phyloP scores from a whole-genome alignment of 2,329 filamentous ascomycete species.

The Allantophomopsis lycopodina region DNA sequence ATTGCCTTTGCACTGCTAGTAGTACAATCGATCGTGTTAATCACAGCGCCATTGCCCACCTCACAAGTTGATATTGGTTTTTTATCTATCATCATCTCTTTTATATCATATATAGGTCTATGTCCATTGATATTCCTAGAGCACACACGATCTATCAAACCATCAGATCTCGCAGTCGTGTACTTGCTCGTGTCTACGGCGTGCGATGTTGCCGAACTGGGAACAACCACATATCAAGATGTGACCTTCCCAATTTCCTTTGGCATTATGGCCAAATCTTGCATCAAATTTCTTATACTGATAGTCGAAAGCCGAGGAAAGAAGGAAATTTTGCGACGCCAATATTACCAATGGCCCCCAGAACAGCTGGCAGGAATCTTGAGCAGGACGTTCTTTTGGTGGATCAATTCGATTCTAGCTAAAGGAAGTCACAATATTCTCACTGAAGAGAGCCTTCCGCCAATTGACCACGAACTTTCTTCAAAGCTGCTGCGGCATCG shows the following conservation, averaged over 20 bases:
- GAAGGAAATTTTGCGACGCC: background rate
- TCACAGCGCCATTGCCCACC: background rate
- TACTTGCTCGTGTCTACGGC: constrained; percentile 1
- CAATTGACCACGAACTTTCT: background rate
- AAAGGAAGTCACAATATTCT: constrained; percentile 1
- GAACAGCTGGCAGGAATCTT: background rate
- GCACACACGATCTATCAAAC: constrained; percentile 2
- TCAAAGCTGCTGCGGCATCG: background rate
- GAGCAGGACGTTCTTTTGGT: constrained; percentile 1
- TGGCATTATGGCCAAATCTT: too few relatives aligned
- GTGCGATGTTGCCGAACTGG: constrained; percentile 4
- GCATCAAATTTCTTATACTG: background rate
- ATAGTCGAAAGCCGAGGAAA: background rate
- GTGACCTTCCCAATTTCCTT: background rate
- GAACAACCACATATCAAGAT: background rate
- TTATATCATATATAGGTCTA: background rate
- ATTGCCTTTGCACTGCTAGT: background rate
- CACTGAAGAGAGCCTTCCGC: background rate
- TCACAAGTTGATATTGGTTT: background rate
- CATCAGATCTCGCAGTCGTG: background rate
- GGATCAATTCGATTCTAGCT: constrained; percentile 1
- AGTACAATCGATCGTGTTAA: background rate
- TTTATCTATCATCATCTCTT: background rate
- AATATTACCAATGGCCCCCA: background rate
- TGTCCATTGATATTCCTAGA: constrained; percentile 1